Evolutionary conservation across 441 rosid genomes (phyloP).

Genomic region (Jatropha podagrica): DNA sequence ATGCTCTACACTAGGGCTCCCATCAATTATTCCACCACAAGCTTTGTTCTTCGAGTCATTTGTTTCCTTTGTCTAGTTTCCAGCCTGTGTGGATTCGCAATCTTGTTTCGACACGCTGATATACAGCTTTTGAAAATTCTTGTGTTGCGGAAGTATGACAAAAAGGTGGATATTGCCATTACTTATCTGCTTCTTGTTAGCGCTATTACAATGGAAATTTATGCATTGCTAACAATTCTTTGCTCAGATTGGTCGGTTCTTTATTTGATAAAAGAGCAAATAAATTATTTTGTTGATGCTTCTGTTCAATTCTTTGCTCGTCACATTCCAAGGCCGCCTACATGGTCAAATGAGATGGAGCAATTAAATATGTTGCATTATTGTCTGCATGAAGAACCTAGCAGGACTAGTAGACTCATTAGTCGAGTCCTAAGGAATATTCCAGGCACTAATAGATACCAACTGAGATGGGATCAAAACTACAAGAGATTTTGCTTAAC

Average conservation of each 20-base stretch:
- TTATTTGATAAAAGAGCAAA: conserved; percentile 6
- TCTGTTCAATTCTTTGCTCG: conserved; percentile 6
- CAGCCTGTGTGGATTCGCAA: conserved; percentile 15
- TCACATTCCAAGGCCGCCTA: neutral
- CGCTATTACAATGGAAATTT: conserved; percentile 10
- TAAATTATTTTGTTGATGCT: neutral
- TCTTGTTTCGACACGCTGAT: conserved; percentile 16
- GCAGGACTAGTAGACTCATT: neutral
- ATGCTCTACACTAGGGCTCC: conserved; percentile 13
- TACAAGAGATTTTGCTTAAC: conserved; percentile 5
- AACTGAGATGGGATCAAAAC: neutral
- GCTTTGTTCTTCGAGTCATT: conserved; percentile 8
- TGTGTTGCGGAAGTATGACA: conserved; percentile 8
- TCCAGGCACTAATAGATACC: neutral
- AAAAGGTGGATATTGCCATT: conserved; percentile 9
- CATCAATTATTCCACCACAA: neutral
- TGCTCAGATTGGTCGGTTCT: conserved; percentile 16
- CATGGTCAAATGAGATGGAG: conserved; percentile 16
- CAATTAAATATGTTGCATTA: conserved; percentile 10
- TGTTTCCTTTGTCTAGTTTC: conserved; percentile 12
- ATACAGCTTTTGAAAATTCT: conserved; percentile 10
- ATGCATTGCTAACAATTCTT: conserved; percentile 5
- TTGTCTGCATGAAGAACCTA: conserved; percentile 7
- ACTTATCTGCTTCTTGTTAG: conserved; percentile 13
- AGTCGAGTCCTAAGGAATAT: neutral